Base-by-base conservation (phyloP, 768 basidiomycete species). In the Termitomyces sp. region DNA sequence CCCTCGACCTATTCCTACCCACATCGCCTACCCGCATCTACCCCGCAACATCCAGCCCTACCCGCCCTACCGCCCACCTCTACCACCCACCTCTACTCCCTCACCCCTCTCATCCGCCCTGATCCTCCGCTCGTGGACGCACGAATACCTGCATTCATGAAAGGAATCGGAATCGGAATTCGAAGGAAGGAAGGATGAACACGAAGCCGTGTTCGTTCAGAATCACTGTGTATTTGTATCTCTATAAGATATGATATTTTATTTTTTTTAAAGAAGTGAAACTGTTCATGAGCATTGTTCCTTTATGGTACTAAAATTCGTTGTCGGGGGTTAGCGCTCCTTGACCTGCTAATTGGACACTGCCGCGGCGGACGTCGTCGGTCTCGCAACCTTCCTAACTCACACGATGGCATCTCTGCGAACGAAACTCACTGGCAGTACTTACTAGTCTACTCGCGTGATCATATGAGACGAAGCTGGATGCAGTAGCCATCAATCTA, bases 201-300 rank as follows among this genome's bases (percentile, higher is more conserved):
- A n/a, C 16, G 39, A 55, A 28, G 13, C 7, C 5, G 22, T 40
- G 24, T 40, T 40, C 39, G 22, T 40, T 13, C 16, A 3, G 12
- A 46, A 13, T 24, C 18, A 12, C 28, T 40, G 18, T 28, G 38
- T 55, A 55, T 55, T n/a, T 55, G 39, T 55, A 28, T 40, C 24
- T 39, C 16, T 7, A 39, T 54, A 39, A 55, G 24, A 55, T 55
- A 55, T 32, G 39, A 55, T 55, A 40, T 55, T 55, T n/a, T 55
- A 28, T 28, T 28, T 28, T 24, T 39, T 15, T n/a, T 35, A 5
- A 32, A 18, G 28, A 9, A 24, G 1, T n/a, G n/a, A n/a, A 52
- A 20, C 2, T 20, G 20, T 22, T 4, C 3, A 38, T 36, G 15
- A 53, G 33, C 33, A 4, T 51, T 33, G 6, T n/a, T n/a, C n/a